Percentiles rank a stretch among this genome's conserved stretches.
phyloP scores from a whole-genome alignment of 177 flowering plant genomes.

The Telopea speciosissima region DNA sequence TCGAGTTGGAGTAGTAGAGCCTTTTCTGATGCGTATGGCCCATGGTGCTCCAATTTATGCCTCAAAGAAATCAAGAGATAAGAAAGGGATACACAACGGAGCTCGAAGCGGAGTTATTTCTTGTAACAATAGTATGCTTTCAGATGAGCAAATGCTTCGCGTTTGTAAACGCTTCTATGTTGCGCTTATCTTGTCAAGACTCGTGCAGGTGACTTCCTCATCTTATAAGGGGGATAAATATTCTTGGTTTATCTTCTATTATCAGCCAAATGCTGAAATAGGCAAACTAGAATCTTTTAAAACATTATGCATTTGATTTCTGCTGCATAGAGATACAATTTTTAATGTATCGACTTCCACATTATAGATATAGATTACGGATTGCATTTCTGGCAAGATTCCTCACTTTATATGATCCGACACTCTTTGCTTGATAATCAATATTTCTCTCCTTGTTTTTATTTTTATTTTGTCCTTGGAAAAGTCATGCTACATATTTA shows the following conservation, averaged over 20 bases:
- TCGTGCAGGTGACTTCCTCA: conserved; percentile 66
- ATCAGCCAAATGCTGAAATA: neutral
- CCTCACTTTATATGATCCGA: neutral
- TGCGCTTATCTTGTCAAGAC: conserved; percentile 84
- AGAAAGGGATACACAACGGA: conserved; percentile 32
- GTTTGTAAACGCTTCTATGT: conserved; percentile 89
- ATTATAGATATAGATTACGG: too few relatives aligned
- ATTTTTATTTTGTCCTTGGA: too few relatives aligned
- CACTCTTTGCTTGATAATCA: neutral
- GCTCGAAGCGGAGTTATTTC: conserved; percentile 23
- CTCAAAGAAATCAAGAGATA: conserved; percentile 36
- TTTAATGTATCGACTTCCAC: neutral
- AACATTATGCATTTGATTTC: neutral
- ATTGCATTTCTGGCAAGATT: neutral
- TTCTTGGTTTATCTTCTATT: neutral
- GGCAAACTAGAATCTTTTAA: neutral
- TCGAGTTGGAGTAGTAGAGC: conserved; percentile 87
- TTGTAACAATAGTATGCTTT: conserved; percentile 26
- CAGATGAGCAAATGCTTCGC: conserved; percentile 72
- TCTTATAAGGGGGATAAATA: neutral
- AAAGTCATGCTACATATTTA: neutral
- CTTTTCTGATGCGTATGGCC: conserved; percentile 97
- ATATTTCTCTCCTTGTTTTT: too few relatives aligned
- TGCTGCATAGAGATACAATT: neutral
- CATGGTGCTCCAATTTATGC: conserved; percentile 78